These are phyloP conservation scores for Toxoplasma gondii DNA, from an alignment of 169 alveolate genomes.

Conservation along the genomic window DNA sequence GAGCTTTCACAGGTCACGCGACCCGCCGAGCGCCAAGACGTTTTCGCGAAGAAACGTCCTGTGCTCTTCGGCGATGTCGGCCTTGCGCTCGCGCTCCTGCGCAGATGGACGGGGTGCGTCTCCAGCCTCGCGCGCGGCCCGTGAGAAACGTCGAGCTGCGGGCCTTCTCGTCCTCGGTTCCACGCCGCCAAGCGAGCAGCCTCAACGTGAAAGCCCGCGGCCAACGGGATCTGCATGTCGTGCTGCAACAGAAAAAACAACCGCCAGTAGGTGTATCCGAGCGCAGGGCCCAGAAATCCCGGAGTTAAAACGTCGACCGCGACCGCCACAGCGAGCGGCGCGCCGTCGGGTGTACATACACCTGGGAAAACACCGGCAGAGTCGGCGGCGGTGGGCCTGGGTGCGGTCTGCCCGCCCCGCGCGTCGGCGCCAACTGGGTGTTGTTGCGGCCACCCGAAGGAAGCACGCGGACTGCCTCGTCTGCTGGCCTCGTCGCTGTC, in stretches of 20 bases:
- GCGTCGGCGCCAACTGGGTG: not conserved
- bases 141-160: not conserved
- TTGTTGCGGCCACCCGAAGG: not conserved
- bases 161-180: not conserved
- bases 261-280: constrained; percentile 17
- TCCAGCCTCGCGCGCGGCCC: not conserved
- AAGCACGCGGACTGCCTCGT: not conserved
- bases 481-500: not conserved
- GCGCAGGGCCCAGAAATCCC: constrained; percentile 5
- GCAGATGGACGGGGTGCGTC: not conserved
- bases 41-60: too few relatives aligned
- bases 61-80: not conserved
- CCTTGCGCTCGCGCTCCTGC: not conserved
- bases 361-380: not conserved
- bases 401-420: not conserved
- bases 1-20: too few relatives aligned
- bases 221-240: not conserved
- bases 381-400: not conserved
- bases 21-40: too few relatives aligned
- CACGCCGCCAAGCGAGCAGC: not conserved
- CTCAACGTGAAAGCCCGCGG: not conserved
- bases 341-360: not conserved
- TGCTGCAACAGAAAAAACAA: not conserved
- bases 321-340: not conserved
- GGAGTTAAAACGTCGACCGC: not conserved